These are phyloP conservation scores for Apiotrichum laibachii DNA, from an alignment of 1,284 basidiomycete genomes.

Conservation along the genomic window DNA sequence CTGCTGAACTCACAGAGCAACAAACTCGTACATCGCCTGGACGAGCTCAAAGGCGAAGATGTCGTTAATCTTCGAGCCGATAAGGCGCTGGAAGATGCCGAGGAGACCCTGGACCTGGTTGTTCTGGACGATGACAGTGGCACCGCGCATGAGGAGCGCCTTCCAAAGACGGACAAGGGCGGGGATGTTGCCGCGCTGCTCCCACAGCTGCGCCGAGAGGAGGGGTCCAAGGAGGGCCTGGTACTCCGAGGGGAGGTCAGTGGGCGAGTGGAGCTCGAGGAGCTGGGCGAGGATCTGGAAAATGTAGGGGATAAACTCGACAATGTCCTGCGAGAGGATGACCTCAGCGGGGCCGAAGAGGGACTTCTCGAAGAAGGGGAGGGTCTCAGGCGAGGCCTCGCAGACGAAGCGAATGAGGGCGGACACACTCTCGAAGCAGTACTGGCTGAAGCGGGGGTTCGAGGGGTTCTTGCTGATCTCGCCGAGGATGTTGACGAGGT, in stretches of 20 bases:
- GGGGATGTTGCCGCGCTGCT: conserved; percentile 92
- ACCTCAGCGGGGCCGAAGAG: conserved; percentile 86
- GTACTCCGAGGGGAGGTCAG: conserved; percentile 70
- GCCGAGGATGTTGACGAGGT: conserved; percentile 76
- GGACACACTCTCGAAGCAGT: conserved; percentile 92
- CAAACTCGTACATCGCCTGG: conserved; percentile 68
- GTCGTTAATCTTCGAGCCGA: conserved; percentile 86
- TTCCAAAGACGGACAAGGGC: conserved; percentile 85
- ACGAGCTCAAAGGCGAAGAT: conserved; percentile 87
- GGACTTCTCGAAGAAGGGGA: conserved; percentile 73
- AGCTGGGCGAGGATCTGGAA: conserved; percentile 97
- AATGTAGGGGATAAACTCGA: conserved; percentile 95
- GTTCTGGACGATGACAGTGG: conserved; percentile 64
- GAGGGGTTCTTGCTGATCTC: conserved; percentile 92
- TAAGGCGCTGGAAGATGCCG: conserved; percentile 88
- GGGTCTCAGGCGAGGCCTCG: conserved; percentile 62
- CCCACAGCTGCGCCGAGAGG: conserved; percentile 84
- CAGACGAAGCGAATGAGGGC: conserved; percentile 86
- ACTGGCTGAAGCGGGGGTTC: conserved; percentile 97
- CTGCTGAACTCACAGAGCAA: conserved; percentile 64
- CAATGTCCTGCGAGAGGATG: conserved; percentile 87
- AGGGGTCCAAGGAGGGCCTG: conserved; percentile 75
- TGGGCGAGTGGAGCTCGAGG: conserved; percentile 72
- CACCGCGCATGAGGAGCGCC: conserved; percentile 76
- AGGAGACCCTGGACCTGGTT: conserved; percentile 77